A percentile compares a stretch with the other conserved stretches of the same genome.
Conservation (phyloP, 345 rosid genomes). For the Atalantia buxifolia region DNA sequence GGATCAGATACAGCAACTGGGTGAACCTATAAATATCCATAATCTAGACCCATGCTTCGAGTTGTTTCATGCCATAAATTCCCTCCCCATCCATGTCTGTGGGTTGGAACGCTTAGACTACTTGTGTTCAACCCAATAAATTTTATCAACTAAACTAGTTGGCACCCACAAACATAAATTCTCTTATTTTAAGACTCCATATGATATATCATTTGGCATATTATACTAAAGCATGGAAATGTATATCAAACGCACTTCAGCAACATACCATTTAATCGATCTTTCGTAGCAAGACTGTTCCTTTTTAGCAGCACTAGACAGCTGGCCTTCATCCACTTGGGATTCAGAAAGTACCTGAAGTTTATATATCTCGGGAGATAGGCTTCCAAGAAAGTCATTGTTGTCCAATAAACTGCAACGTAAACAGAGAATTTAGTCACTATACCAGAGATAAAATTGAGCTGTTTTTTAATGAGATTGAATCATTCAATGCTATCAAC, state of each 20-base stretch:
- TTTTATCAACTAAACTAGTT: no score
- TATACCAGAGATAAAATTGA: neutral
- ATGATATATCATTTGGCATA: neutral
- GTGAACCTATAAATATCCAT: no score
- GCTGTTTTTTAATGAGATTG: neutral
- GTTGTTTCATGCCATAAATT: no score
- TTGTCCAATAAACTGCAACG: slow-evolving; percentile 53
- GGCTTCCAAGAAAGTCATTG: slow-evolving; percentile 40
- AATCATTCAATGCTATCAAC: slow-evolving; percentile 10
- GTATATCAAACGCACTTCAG: neutral
- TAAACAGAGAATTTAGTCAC: slow-evolving; percentile 8
- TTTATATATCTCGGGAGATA: slow-evolving; percentile 39
- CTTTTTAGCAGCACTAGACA: slow-evolving; percentile 22
- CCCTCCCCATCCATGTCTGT: no score
- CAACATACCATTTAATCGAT: slow-evolving; percentile 23
- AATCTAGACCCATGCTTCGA: no score
- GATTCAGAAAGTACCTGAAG: slow-evolving; percentile 39
- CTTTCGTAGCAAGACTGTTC: slow-evolving; percentile 22
- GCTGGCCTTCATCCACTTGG: slow-evolving; percentile 43
- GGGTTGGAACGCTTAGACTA: no score
- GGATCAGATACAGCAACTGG: no score
- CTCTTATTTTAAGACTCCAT: neutral
- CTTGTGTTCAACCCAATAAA: no score
- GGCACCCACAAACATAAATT: no score
- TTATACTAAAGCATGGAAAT: neutral